These are phyloP conservation scores for Clavispora phyllophila DNA, from an alignment of 805 yeast genomes.

Conservation along the genomic window DNA sequence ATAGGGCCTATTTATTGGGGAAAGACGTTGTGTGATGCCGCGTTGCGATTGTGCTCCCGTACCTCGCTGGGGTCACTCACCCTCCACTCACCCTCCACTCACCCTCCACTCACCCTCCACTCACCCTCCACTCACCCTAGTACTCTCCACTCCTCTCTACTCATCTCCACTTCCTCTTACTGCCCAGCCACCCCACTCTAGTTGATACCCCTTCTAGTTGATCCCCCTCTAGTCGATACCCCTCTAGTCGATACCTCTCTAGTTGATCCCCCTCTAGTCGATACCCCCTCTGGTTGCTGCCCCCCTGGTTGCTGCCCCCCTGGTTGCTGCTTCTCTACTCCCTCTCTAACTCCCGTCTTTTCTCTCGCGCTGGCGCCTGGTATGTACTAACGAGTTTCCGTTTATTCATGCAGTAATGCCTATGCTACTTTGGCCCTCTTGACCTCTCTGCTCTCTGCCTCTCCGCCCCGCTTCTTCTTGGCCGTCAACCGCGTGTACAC, in stretches of 20 bases:
- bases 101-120: not conserved
- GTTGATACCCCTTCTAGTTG: too few species aligned
- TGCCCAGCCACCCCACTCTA: not conserved
- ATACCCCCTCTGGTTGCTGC: too few species aligned
- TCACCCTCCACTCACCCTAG: not conserved
- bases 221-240: too few species aligned
- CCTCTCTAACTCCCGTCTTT: not conserved
- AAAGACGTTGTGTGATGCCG: too few species aligned
- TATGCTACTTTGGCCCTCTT: slow-evolving; percentile 3
- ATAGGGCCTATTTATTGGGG: not conserved
- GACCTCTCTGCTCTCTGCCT: not conserved
- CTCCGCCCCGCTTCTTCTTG: slow-evolving; percentile 23
- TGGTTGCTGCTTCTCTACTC: too few species aligned
- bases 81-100: too few species aligned
- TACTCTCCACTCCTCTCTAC: too few species aligned
- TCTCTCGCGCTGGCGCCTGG: not conserved
- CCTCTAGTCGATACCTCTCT: too few species aligned
- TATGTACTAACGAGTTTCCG: not conserved
- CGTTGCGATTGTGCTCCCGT: too few species aligned
- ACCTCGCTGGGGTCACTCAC: too few species aligned
- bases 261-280: too few species aligned
- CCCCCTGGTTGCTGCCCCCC: not conserved
- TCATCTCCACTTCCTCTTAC: not conserved
- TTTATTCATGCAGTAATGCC: slow-evolving; percentile 1
- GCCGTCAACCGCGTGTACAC: slow-evolving; percentile 75